Conservation (phyloP, 345 rosid genomes). For the Rhizophora mangle region DNA sequence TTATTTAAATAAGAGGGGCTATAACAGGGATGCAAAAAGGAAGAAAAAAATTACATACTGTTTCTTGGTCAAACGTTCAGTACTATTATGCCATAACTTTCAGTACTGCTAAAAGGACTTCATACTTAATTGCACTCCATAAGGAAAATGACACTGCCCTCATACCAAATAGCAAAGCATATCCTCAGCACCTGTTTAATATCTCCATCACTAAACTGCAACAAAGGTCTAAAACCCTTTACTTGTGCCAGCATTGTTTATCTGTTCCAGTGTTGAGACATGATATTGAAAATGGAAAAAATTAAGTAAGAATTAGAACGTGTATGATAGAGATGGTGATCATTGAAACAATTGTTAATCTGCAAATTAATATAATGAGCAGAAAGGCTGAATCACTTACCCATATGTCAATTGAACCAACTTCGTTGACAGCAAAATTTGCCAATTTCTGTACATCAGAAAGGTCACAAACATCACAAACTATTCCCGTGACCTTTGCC, state of each 20-base stretch:
- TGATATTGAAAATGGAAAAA: background rate
- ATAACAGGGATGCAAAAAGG: too few species aligned
- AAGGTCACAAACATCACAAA: constrained; percentile 77
- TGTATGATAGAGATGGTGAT: background rate
- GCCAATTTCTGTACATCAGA: constrained; percentile 70
- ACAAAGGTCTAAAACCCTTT: constrained; percentile 91
- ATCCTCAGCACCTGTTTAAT: constrained; percentile 56
- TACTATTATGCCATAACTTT: background rate
- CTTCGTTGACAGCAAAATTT: constrained; percentile 61
- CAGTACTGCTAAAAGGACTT: background rate
- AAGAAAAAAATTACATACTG: too few species aligned
- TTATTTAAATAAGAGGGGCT: too few species aligned
- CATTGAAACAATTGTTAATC: background rate
- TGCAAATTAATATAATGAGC: background rate
- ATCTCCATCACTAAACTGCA: constrained; percentile 84
- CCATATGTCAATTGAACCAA: constrained; percentile 87
- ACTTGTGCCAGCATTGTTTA: constrained; percentile 90
- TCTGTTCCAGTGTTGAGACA: constrained; percentile 39
- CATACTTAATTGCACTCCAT: too few species aligned
- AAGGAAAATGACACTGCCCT: background rate
- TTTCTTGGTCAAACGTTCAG: too few species aligned
- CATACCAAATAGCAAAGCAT: background rate
- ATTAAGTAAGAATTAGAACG: background rate
- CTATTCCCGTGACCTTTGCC: constrained; percentile 80
- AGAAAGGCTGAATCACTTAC: constrained; percentile 36